Conservation (phyloP, 1,284 basidiomycete genomes). For the Athelia psychrophila region DNA sequence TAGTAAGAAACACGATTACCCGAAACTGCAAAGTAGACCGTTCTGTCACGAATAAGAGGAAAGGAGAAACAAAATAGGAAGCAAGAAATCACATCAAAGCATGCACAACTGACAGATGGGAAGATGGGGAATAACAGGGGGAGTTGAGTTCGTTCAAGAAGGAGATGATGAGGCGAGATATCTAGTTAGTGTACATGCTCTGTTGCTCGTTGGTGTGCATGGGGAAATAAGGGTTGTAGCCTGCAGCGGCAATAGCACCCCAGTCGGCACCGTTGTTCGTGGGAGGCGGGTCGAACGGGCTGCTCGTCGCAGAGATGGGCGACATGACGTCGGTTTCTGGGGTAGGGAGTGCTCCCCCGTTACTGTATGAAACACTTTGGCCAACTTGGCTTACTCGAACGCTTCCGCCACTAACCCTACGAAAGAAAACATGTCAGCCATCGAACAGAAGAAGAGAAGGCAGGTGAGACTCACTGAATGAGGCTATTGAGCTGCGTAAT, state of each 20-base stretch:
- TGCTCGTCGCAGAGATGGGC: constrained; percentile 63
- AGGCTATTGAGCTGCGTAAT: constrained; percentile 61
- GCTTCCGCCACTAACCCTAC: constrained; percentile 42
- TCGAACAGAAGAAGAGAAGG: constrained; percentile 30
- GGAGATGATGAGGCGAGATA: constrained; percentile 32
- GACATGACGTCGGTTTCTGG: constrained; percentile 67
- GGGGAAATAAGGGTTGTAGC: constrained; percentile 71
- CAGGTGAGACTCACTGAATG: constrained; percentile 56
- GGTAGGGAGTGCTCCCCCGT: constrained; percentile 38
- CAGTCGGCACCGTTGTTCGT: constrained; percentile 50
- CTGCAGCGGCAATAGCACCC: constrained; percentile 50
- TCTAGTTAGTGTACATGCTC: constrained; percentile 50
- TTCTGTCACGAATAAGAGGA: no score
- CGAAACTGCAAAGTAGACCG: neutral
- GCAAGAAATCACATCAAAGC: neutral
- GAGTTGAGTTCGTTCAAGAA: neutral
- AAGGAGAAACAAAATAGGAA: no score
- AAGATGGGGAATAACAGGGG: neutral
- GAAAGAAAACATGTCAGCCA: constrained; percentile 10
- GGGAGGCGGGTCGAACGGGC: constrained; percentile 34
- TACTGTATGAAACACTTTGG: constrained; percentile 9
- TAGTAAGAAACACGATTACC: neutral
- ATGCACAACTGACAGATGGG: neutral
- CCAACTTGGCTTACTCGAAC: constrained; percentile 33
- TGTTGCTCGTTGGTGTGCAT: constrained; percentile 44